Evolutionary conservation across 2,329 filamentous ascomycete species (phyloP).

Genomic region (Leptographium lundbergii): DNA sequence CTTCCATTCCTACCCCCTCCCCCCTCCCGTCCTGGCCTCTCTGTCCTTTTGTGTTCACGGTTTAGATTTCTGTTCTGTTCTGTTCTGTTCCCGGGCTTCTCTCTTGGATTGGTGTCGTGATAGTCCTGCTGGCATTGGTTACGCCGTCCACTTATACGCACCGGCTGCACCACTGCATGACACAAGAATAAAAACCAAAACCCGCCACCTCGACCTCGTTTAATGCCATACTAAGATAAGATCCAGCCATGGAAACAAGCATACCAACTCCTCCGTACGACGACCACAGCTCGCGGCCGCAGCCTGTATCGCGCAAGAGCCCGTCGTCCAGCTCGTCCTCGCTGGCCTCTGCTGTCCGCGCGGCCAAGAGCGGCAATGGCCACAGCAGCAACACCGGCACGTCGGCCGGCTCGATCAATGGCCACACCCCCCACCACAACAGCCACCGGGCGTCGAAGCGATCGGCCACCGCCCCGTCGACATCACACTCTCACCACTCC

Average conservation of each 20-base stretch:
- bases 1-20: neutral
- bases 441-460: slow-evolving; percentile 38
- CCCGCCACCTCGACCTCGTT: neutral
- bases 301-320: slow-evolving; percentile 21
- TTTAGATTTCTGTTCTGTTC: neutral
- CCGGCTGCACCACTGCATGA: neutral
- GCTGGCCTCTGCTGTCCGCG: neutral
- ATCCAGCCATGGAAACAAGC: slow-evolving; percentile 31
- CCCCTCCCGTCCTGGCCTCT: neutral
- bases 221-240: neutral
- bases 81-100: neutral
- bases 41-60: neutral
- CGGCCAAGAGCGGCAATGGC: slow-evolving; percentile 13
- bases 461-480: slow-evolving; percentile 15
- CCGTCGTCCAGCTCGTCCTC: slow-evolving; percentile 24
- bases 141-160: neutral
- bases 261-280: slow-evolving; percentile 42
- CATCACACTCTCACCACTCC: slow-evolving; percentile 20
- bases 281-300: slow-evolving; percentile 17
- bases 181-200: neutral
- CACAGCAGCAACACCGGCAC: slow-evolving; percentile 5
- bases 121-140: neutral
- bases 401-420: neutral
- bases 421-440: slow-evolving; percentile 11
- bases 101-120: neutral